Evolutionary conservation across 768 basidiomycete genomes (phyloP), one percentile per base, ranked within the genome.

Genomic region (Hemileccinum rubropunctum): DNA sequence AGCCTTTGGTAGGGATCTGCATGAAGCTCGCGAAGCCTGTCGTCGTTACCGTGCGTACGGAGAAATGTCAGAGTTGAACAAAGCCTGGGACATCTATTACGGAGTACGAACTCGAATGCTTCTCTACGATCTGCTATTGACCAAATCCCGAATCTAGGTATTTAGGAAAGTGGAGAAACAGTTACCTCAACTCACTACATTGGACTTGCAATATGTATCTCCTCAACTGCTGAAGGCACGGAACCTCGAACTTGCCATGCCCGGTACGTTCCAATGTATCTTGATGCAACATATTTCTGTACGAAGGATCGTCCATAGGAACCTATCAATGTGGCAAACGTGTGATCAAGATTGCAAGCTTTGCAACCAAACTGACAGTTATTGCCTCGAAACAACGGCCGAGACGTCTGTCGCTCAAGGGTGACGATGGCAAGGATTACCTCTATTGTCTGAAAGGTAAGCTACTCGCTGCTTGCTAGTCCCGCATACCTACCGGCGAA

Each of bases 1-100:
- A 69, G 87, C 86, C 5, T 98, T 95, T 58, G 93, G 94, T 2
- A 80, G 92, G 49, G 95, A 98, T 61, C 76, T 99, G 26, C 83
- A 82, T 26, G 93, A 95, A 61, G 97, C 97, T 12, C 82, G 93
- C 36, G 93, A 95, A 61, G 91, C 92, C 30, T 92, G 91, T 58
- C 80, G 85, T 43, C 80, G 91, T 43, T 99, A 88, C 73, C 85
- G 87, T 36, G 78, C 81, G 18, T 90, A 89, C 61, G 90, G 90
- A 21, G 95, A 99, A 64, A 79, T 83, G 48, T 83, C 82, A 43
- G 93, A 98, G 63, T 73, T 99, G 41, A 97, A 98, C 65, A 91
- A 89, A 63, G 97, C 97, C 28, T 99, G 97, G 97, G 97, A 98
- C 61, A 94, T 98, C 23, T 99, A 99, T 69, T 99, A 98, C 61